These are phyloP conservation scores for Microdochium paspali DNA, from an alignment of 2,329 filamentous ascomycete species.

Conservation along the genomic window DNA sequence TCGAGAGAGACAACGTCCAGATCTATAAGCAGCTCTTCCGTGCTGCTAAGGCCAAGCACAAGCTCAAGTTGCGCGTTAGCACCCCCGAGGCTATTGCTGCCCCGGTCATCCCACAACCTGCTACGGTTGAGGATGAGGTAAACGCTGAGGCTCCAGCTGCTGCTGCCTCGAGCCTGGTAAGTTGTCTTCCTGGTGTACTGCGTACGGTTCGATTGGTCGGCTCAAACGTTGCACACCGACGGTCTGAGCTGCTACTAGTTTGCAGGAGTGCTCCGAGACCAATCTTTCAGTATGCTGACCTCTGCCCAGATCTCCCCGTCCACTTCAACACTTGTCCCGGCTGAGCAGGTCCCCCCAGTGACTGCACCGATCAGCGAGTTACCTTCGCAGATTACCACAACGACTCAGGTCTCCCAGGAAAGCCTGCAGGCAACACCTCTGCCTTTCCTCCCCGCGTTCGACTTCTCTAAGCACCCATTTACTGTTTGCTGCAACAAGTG, in stretches of 20 bases:
- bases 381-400: neutral
- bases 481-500: slow-evolving; percentile 94
- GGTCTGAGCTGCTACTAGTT: no score
- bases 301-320: neutral
- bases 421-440: neutral
- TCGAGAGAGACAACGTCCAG: slow-evolving; percentile 66
- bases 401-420: neutral
- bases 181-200: neutral
- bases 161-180: neutral
- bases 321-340: neutral
- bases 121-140: slow-evolving; percentile 9
- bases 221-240: no score
- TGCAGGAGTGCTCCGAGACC: no score
- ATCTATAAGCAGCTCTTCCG: slow-evolving; percentile 97
- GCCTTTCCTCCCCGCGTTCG: neutral
- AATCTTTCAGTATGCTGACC: neutral
- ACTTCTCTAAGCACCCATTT: slow-evolving; percentile 32
- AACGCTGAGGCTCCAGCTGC: slow-evolving; percentile 6
- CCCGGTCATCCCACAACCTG: slow-evolving; percentile 7
- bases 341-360: neutral
- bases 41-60: slow-evolving; percentile 95
- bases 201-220: no score
- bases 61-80: slow-evolving; percentile 74
- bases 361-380: neutral
- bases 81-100: neutral